Evolutionary conservation across 2,329 filamentous ascomycete species (phyloP), one percentile per base, ranked within the genome.

Genomic region (Penicillium sp.): DNA sequence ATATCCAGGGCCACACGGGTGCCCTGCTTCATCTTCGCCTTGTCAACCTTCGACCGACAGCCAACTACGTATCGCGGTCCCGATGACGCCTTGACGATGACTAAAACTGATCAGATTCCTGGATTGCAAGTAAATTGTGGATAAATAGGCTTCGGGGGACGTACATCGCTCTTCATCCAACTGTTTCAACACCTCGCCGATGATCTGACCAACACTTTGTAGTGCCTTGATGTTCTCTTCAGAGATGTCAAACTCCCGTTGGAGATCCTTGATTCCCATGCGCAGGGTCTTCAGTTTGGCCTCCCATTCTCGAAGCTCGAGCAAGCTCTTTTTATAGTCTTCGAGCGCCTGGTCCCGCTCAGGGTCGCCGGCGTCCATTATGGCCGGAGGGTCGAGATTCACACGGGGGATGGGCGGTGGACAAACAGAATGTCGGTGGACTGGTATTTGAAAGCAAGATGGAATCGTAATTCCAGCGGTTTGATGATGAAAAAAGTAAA

Each of bases 211-310:
- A 54, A 99, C 95, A 77, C 95, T 98, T 82, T 99, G 95, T 72
- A 99, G 82, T 66, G 95, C 95, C 83, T 99, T 99, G 83, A 99
- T 98, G 81, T 98, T 98, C 66, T 99, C 96, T 76, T 99, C 95
- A 53, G 95, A 98, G 67, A 93, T 88, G 76, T 99, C 93, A 72
- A 93, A 99, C 70, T 98, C 93, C 73, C 90, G 92, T 75, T 96
- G 92, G 54, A 98, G 80, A 59, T 90, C 92, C 81, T 98, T 99
- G 77, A 99, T 97, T 68, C 97, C 95, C 78, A 96, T 82, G 62
- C 95, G 91, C 69, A 99, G 81, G 53, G 89, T 86, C 82, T 98
- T 99, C 61, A 99, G 86, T 84, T 98, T 99, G 52, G 93, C 89
- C 78, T 99, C 96, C 92, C 92, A 98, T 84, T 99, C 95, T 78